Evolutionary conservation across 2,329 filamentous ascomycete genomes (phyloP).

Genomic region (Stachybotrys echinatus): DNA sequence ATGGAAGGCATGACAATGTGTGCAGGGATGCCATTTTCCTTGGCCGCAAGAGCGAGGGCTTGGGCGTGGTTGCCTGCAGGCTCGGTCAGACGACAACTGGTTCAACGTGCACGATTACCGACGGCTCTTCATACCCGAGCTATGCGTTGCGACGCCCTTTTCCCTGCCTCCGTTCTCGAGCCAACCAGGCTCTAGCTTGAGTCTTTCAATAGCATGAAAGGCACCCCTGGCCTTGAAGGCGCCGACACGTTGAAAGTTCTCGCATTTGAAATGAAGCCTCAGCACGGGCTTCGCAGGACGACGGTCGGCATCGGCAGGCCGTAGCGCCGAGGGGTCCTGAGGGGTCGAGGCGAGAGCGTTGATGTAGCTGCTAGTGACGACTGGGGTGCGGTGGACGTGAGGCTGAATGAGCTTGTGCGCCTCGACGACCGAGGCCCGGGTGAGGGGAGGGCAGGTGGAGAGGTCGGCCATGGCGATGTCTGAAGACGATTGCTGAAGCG

Average conservation of each 20-base stretch:
- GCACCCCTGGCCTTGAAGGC: slow-evolving; percentile 82
- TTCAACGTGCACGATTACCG: too few species aligned
- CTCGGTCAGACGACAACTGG: neutral
- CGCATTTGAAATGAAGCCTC: slow-evolving; percentile 78
- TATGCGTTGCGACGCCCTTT: slow-evolving; percentile 74
- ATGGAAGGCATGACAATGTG: slow-evolving; percentile 81
- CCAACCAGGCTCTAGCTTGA: slow-evolving; percentile 52
- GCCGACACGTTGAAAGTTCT: slow-evolving; percentile 76
- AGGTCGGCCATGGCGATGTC: slow-evolving; percentile 37
- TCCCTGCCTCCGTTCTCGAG: slow-evolving; percentile 45
- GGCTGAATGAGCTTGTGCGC: slow-evolving; percentile 64
- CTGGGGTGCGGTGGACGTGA: slow-evolving; percentile 70
- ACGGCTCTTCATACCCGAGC: slow-evolving; percentile 59
- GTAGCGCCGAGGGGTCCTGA: slow-evolving; percentile 41
- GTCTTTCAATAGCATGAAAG: slow-evolving; percentile 66
- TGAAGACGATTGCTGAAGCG: too few species aligned
- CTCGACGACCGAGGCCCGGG: slow-evolving; percentile 56
- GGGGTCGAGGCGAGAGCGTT: slow-evolving; percentile 63
- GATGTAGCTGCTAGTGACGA: slow-evolving; percentile 66
- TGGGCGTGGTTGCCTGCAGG: slow-evolving; percentile 75
- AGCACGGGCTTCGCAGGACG: slow-evolving; percentile 55
- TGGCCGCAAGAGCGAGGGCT: slow-evolving; percentile 72
- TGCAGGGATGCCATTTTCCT: slow-evolving; percentile 60
- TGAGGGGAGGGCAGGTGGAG: slow-evolving; percentile 52
- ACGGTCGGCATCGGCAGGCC: slow-evolving; percentile 40